Evolutionary conservation across 2,329 filamentous ascomycete species (phyloP).

Genomic region (Cryphonectria nitschkei): DNA sequence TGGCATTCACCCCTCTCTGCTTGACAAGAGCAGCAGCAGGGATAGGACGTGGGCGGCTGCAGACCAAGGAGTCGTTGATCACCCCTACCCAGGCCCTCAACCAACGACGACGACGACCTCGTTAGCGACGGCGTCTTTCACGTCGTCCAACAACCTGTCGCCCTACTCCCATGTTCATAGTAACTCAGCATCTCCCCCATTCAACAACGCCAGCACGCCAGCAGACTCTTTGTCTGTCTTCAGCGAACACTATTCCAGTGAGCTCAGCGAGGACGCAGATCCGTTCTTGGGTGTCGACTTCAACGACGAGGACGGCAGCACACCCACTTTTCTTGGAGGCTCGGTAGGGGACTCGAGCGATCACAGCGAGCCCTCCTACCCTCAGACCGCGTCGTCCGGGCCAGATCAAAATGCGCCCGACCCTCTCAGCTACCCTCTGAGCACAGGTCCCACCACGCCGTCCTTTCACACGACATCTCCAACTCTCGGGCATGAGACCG

Average conservation of each 20-base stretch:
- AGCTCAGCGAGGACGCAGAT: slow-evolving; percentile 51
- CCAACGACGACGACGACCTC: slow-evolving; percentile 24
- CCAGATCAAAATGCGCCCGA: slow-evolving; percentile 31
- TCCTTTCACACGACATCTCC: slow-evolving; percentile 52
- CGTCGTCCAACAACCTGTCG: slow-evolving; percentile 46
- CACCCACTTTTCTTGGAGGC: slow-evolving; percentile 37
- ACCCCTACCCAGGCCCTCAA: slow-evolving; percentile 26
- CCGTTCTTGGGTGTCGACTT: slow-evolving; percentile 57
- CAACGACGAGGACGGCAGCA: slow-evolving; percentile 45
- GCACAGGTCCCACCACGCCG: slow-evolving; percentile 53
- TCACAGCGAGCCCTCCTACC: slow-evolving; percentile 18
- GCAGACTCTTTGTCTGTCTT: slow-evolving; percentile 52
- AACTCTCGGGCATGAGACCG: slow-evolving; percentile 39
- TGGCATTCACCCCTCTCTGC: slow-evolving; percentile 28
- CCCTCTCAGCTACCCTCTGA: slow-evolving; percentile 48
- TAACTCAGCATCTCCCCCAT: slow-evolving; percentile 45
- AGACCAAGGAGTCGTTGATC: slow-evolving; percentile 14
- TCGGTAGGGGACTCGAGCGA: slow-evolving; percentile 15
- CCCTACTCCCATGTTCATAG: slow-evolving; percentile 46
- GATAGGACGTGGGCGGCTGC: slow-evolving; percentile 23
- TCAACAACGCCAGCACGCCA: slow-evolving; percentile 49
- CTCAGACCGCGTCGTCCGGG: slow-evolving; percentile 15
- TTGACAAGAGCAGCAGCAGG: slow-evolving; percentile 25
- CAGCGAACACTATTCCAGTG: slow-evolving; percentile 52
- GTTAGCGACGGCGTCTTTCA: slow-evolving; percentile 38